These are phyloP conservation scores for Mucor lusitanicus DNA, from an alignment of 371 early-diverging fungal genomes.

Conservation along the genomic window DNA sequence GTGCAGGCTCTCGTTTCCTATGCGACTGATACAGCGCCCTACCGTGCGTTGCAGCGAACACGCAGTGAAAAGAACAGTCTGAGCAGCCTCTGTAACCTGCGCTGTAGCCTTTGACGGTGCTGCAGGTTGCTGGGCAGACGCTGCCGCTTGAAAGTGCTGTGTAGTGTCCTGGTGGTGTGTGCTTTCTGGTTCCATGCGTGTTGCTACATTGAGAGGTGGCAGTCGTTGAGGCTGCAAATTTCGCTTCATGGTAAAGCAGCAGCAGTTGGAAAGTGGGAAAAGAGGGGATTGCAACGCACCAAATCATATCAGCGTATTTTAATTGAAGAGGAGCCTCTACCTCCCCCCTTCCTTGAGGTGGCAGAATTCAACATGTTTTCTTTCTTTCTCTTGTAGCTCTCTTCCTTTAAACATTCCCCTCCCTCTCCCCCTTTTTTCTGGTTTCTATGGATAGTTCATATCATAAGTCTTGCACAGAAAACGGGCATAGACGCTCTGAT, in stretches of 20 bases:
- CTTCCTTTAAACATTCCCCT: no score
- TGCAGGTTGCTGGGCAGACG: neutral
- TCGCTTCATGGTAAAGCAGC: neutral
- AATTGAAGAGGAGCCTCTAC: neutral
- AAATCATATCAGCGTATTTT: neutral
- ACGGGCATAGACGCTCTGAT: neutral
- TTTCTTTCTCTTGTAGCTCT: neutral
- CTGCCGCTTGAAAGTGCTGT: neutral
- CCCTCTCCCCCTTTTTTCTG: neutral
- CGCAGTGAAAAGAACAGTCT: conserved; percentile 34
- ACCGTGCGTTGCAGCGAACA: conserved; percentile 29
- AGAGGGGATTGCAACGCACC: neutral
- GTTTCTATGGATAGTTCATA: neutral
- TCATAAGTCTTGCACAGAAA: neutral
- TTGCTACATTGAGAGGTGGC: conserved; percentile 5
- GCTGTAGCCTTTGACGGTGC: neutral
- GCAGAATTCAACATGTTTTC: neutral
- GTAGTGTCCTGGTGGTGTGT: neutral
- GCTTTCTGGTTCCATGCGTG: neutral
- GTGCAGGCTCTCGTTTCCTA: conserved; percentile 24
- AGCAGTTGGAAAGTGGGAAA: neutral
- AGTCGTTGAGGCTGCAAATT: conserved; percentile 1
- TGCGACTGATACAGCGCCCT: conserved; percentile 25
- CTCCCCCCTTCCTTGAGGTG: neutral
- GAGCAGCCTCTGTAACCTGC: conserved; percentile 30